These are phyloP conservation scores for Conoideocrella luteorostrata DNA, from an alignment of 2,329 filamentous ascomycete genomes.

Conservation along the genomic window DNA sequence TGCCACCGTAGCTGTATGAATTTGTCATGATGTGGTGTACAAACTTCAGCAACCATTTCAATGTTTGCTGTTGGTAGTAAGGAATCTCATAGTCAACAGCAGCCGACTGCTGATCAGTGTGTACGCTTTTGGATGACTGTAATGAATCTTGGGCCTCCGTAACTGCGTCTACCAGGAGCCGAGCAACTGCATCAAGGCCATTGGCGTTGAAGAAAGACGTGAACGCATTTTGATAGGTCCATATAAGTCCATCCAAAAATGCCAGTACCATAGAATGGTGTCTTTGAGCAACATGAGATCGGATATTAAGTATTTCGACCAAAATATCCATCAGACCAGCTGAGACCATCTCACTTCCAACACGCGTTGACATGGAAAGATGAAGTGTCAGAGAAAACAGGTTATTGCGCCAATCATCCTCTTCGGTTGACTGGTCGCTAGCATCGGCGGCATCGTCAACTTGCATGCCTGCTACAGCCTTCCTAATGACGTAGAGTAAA, in stretches of 20 bases:
- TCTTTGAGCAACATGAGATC: slow-evolving; percentile 74
- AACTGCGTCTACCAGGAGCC: slow-evolving; percentile 76
- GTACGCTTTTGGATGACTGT: slow-evolving; percentile 65
- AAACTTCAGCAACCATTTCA: slow-evolving; percentile 93
- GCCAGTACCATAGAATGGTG: slow-evolving; percentile 78
- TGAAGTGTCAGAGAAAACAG: slow-evolving; percentile 83
- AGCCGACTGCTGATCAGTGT: slow-evolving; percentile 62
- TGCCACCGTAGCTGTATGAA: slow-evolving; percentile 62
- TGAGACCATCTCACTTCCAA: slow-evolving; percentile 76
- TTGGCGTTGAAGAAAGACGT: slow-evolving; percentile 73
- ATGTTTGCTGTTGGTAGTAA: slow-evolving; percentile 85
- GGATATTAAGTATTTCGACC: slow-evolving; percentile 78
- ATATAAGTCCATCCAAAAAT: slow-evolving; percentile 84
- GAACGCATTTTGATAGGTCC: slow-evolving; percentile 79
- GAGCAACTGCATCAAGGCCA: slow-evolving; percentile 85
- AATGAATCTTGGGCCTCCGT: slow-evolving; percentile 60
- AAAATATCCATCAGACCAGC: slow-evolving; percentile 86
- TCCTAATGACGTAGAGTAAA: slow-evolving; percentile 85
- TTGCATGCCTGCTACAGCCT: slow-evolving; percentile 78
- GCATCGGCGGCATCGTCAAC: slow-evolving; percentile 45
- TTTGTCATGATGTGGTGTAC: slow-evolving; percentile 91
- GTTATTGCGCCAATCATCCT: slow-evolving; percentile 84
- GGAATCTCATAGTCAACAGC: slow-evolving; percentile 90
- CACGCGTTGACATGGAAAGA: slow-evolving; percentile 66
- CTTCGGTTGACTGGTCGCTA: slow-evolving; percentile 55